These are phyloP conservation scores for Tylopilus sp. DNA, from an alignment of 1,284 basidiomycete genomes.

Conservation along the genomic window DNA sequence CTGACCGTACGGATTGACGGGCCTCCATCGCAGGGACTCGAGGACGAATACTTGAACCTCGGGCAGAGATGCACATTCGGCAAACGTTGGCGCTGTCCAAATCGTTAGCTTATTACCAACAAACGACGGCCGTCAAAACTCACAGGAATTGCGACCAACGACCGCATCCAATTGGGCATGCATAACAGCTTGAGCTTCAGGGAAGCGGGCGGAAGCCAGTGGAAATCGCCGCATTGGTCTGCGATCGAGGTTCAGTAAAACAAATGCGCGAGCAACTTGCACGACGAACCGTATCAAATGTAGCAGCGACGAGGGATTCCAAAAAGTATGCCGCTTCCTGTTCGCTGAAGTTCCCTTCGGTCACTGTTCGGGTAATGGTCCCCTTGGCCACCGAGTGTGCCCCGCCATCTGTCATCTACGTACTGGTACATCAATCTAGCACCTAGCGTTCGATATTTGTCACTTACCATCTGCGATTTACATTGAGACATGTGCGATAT, in stretches of 20 bases:
- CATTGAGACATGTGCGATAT: constrained; percentile 17
- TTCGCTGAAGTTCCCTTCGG: constrained; percentile 49
- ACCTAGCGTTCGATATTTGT: background rate
- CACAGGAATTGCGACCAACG: constrained; percentile 53
- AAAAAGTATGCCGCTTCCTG: constrained; percentile 59
- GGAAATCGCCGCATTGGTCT: constrained; percentile 60
- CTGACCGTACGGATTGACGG: constrained; percentile 51
- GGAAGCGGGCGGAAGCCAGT: constrained; percentile 67
- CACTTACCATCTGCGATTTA: constrained; percentile 17
- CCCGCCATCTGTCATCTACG: constrained; percentile 11
- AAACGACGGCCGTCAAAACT: constrained; percentile 9
- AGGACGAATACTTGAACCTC: constrained; percentile 60
- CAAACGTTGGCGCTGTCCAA: constrained; percentile 35
- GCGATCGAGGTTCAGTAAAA: background rate
- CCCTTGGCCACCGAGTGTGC: constrained; percentile 46
- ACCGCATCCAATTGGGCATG: constrained; percentile 62
- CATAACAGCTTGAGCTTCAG: constrained; percentile 52
- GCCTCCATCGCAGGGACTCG: constrained; percentile 65
- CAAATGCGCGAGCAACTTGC: constrained; percentile 10
- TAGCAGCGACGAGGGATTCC: constrained; percentile 64
- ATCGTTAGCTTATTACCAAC: constrained; percentile 52
- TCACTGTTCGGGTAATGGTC: constrained; percentile 48
- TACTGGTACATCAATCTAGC: background rate
- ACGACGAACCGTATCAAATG: constrained; percentile 41
- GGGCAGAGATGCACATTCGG: constrained; percentile 39